Percentiles rank a stretch among this genome's conserved stretches.
Conservation (phyloP, 164 flowering plant genomes). For the Liquidambar formosana region DNA sequence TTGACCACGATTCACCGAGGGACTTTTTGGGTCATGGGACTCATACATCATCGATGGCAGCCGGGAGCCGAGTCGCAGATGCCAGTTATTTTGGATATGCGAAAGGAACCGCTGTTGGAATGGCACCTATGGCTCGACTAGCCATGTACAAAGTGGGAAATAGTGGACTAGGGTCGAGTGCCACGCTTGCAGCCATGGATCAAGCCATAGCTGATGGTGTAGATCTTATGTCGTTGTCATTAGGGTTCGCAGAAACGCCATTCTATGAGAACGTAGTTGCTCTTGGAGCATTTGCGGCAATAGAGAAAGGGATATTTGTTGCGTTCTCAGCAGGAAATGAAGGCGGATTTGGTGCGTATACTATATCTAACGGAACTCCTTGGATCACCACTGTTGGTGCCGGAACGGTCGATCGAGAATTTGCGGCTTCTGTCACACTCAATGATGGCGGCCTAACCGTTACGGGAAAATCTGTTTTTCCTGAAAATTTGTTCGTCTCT, state of each 20-base stretch:
- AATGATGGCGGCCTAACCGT: conserved; percentile 22
- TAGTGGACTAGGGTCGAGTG: too few relatives aligned
- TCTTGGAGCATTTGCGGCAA: conserved; percentile 44
- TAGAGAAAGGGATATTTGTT: conserved; percentile 46
- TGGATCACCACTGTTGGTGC: conserved; percentile 53
- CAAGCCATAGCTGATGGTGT: conserved; percentile 49
- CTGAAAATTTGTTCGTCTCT: conserved; percentile 29
- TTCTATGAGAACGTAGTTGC: conserved; percentile 30
- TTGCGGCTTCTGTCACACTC: conserved; percentile 18
- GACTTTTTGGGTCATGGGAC: conserved; percentile 44
- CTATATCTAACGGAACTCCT: conserved; percentile 40
- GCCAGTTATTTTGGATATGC: conserved; percentile 42
- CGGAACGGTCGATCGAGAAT: conserved; percentile 30
- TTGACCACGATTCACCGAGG: conserved; percentile 45
- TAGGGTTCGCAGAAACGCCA: conserved; percentile 27
- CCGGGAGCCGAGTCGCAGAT: conserved; percentile 20
- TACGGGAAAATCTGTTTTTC: conserved; percentile 31
- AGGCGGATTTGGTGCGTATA: conserved; percentile 24
- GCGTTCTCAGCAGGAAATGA: conserved; percentile 40
- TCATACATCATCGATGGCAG: conserved; percentile 44
- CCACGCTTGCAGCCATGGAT: conserved; percentile 44
- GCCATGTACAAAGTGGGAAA: conserved; percentile 66
- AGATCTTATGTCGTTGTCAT: conserved; percentile 43
- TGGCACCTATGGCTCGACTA: conserved; percentile 34
- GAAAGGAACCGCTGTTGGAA: conserved; percentile 36